A percentile compares a stretch with the other conserved stretches of the same genome.
phyloP scores from a whole-genome alignment of 2,329 filamentous ascomycete genomes.

The Colletotrichum theobromicola region DNA sequence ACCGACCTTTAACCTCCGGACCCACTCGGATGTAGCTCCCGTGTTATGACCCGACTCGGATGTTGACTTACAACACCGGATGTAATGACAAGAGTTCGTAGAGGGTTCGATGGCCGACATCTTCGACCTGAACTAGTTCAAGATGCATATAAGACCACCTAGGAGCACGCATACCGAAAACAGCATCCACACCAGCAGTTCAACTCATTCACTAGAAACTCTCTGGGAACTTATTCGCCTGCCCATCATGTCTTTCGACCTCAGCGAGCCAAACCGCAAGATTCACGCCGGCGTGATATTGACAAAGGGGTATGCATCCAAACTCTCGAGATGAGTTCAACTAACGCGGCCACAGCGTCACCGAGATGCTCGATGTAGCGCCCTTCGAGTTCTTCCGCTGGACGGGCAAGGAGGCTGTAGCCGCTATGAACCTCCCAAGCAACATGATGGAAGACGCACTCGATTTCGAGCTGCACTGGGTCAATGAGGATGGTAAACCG shows the following conservation, averaged over 20 bases:
- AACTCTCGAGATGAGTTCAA: background rate
- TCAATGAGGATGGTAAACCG: slow-evolving; percentile 29
- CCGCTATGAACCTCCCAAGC: background rate
- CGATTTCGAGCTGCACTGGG: slow-evolving; percentile 38
- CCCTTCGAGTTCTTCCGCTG: slow-evolving; percentile 34
- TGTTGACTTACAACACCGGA: background rate
- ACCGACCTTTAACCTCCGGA: background rate
- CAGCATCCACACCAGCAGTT: background rate
- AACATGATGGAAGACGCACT: slow-evolving; percentile 22
- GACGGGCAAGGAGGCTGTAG: slow-evolving; percentile 19
- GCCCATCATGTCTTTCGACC: slow-evolving; percentile 20
- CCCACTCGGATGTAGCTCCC: background rate
- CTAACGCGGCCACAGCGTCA: slow-evolving; percentile 25
- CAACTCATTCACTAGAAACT: background rate
- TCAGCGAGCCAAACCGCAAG: slow-evolving; percentile 27
- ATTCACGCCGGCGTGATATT: slow-evolving; percentile 35
- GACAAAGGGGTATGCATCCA: slow-evolving; percentile 26
- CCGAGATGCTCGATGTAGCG: slow-evolving; percentile 39
- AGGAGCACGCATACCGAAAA: background rate
- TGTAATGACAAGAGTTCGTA: background rate
- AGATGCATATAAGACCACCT: background rate
- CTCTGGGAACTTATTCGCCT: background rate
- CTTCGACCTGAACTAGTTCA: background rate
- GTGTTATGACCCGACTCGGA: background rate
- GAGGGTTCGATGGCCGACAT: no score